Base-by-base conservation (phyloP, 2,329 filamentous ascomycete genomes). In the Trichoderma aggressivum region DNA sequence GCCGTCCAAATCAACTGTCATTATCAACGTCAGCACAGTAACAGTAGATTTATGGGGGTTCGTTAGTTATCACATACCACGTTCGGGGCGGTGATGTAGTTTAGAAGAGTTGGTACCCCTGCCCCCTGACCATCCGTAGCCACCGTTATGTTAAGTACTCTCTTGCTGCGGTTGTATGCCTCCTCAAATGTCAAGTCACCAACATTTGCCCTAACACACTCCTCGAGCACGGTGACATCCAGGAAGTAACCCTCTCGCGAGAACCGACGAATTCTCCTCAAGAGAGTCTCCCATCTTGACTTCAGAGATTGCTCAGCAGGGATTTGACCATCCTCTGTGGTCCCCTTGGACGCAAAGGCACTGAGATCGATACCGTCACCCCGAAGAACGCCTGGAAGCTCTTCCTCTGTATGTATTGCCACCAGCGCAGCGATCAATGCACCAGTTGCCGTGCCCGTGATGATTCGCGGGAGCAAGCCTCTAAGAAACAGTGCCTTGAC, bases 181-280 rank as follows among this genome's bases (percentile, higher is more conserved):
- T 98, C 95, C 80, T 97, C 93, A 77, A 98, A 98, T 0, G 94
- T 98, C 73, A 97, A 79, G 76, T 97, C 92, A 11, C 94, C 94
- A 16, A 97, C 90, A 75, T 97, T 97, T 16, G 91, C 89, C 71
- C 91, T 88, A 16, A 98, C 91, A 75, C 93, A 95, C 71, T 94
- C 89, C 78, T 97, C 94, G 59, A 98, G 82, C 11, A 97, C 91
- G 53, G 87, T 89, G 4, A 93, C 89, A 79, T 98, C 94, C 34
- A 97, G 86, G 72, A 97, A 92, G 77, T 97, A 94, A 0, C 94
- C 94, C 75, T 94, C 91, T 50, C 85, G 85, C 63, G 90, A 85
- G 77, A 95, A 94, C 59, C 94, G 87, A 69, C 83, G 84, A 11
- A 92, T 78, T 60, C 94, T 89, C 32, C 93, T 88, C 53, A 86